These are phyloP conservation scores for Spathaspora passalidarum DNA, from an alignment of 805 yeast species.

Conservation along the genomic window DNA sequence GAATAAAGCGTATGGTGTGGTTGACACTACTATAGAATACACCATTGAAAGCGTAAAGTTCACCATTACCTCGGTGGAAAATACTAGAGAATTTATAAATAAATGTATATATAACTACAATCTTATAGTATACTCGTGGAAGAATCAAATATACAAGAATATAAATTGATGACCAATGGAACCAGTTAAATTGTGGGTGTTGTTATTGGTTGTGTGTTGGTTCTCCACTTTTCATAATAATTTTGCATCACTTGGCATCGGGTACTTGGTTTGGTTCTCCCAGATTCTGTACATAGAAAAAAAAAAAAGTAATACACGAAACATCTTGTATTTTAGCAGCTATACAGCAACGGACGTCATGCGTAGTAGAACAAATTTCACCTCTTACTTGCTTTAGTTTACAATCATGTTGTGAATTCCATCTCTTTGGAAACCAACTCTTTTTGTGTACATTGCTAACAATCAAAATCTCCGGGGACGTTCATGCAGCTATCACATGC, in stretches of 20 bases:
- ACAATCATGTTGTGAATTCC: too few species aligned
- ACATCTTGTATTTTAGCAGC: too few species aligned
- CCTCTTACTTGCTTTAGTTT: too few species aligned
- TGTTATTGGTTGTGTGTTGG: background rate
- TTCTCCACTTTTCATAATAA: background rate
- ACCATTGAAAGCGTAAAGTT: background rate
- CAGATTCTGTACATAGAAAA: background rate
- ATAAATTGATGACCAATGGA: constrained; percentile 10
- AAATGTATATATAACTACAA: constrained; percentile 10
- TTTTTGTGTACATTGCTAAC: too few species aligned
- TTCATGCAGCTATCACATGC: background rate
- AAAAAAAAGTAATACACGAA: background rate
- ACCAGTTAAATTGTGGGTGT: too few species aligned
- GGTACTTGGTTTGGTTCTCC: background rate
- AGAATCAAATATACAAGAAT: constrained; percentile 11
- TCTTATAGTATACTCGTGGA: constrained; percentile 8
- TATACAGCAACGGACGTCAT: too few species aligned
- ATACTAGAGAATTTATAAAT: constrained; percentile 5
- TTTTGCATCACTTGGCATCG: background rate
- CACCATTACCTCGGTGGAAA: background rate
- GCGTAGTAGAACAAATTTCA: too few species aligned
- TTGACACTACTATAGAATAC: background rate
- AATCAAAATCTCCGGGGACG: too few species aligned
- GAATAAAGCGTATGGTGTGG: background rate
- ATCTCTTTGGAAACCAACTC: too few species aligned